Evolutionary conservation across 2,329 filamentous ascomycete genomes (phyloP).

Genomic region (Westerdykella sp.): DNA sequence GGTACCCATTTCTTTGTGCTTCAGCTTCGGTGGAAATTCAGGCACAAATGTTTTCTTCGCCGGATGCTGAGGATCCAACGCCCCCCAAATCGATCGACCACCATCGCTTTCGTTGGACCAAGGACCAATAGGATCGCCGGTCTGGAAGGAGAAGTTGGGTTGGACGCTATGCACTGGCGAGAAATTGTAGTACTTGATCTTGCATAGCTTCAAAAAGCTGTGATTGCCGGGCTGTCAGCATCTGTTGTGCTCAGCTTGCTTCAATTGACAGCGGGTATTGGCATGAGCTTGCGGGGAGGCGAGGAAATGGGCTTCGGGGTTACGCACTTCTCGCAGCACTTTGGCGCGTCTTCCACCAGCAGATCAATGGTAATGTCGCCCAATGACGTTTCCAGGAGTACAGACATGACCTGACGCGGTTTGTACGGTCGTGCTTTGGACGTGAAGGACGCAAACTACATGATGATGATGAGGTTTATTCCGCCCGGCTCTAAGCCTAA

Average conservation of each 20-base stretch:
- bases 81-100: constrained; percentile 86
- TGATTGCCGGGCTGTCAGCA: constrained; percentile 45
- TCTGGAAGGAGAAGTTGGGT: constrained; percentile 93
- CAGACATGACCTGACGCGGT: constrained; percentile 61
- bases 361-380: constrained; percentile 96
- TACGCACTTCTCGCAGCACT: constrained; percentile 88
- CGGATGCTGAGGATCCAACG: constrained; percentile 56
- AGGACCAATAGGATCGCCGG: constrained; percentile 87
- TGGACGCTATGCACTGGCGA: constrained; percentile 87
- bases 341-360: constrained; percentile 80
- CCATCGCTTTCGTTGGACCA: constrained; percentile 80
- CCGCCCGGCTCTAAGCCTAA: too few relatives aligned
- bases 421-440: constrained; percentile 5
- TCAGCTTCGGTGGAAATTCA: constrained; percentile 79
- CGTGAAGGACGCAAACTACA: constrained; percentile 17
- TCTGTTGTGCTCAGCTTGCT: constrained; percentile 49
- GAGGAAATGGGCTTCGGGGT: constrained; percentile 15
- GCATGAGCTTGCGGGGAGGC: constrained; percentile 13
- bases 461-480: too few relatives aligned
- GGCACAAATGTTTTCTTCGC: constrained; percentile 72
- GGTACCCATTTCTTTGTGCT: constrained; percentile 81
- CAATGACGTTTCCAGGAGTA: constrained; percentile 83
- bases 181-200: constrained; percentile 99
- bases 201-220: constrained; percentile 97
- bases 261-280: constrained; percentile 22